Evolutionary conservation across 2,329 filamentous ascomycete species (phyloP), one percentile per base, ranked within the genome.

Genomic region (Ceratocystis alfenasii): DNA sequence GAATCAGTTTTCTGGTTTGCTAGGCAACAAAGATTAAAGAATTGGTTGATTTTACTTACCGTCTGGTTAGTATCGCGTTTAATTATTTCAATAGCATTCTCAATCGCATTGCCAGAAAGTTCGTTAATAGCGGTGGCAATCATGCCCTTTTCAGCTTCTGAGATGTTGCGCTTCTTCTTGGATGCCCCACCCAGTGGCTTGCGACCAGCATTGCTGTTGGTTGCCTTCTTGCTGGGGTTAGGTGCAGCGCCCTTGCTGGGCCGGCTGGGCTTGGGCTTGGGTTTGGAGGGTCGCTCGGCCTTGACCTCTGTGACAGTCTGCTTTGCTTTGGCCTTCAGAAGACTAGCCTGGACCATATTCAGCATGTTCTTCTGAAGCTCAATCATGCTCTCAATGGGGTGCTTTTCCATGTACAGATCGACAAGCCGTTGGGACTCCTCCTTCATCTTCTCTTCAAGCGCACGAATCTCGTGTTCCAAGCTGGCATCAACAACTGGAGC

Each of bases 91-190:
- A 96, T 89, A 0, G 93, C 90, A 70, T 85, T 84, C 62, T 87
- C 83, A 72, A 96, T 87, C 70, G 90, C 86, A n/a, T 81, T 79
- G 62, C 88, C 87, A 20, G 91, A 86, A 66, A 97, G 84, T 69
- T 87, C 86, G 71, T 87, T 88, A 69, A 96, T 94, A 15, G 89
- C 88, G 67, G 87, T 87, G 1, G 90, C 93, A 67, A 99, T 95
- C 70, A 92, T 84, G 67, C 94, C 90, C 79, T 97, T 97, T 76
- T 99, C 91, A 2, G 87, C 81, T 67, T 84, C 87, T 57, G 90
- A 84, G 72, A 89, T 83, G 65, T 82, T 81, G 72, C 75, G 78
- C 71, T 77, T 78, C 71, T 82, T 81, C 74, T 84, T 78, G 67
- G 73, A 72, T 30, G 67, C 50, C 45, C 73, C 72, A 44, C 73